These are phyloP conservation scores for Hyphopichia khmerensis DNA, from an alignment of 1,139 yeast genomes.

Conservation along the genomic window DNA sequence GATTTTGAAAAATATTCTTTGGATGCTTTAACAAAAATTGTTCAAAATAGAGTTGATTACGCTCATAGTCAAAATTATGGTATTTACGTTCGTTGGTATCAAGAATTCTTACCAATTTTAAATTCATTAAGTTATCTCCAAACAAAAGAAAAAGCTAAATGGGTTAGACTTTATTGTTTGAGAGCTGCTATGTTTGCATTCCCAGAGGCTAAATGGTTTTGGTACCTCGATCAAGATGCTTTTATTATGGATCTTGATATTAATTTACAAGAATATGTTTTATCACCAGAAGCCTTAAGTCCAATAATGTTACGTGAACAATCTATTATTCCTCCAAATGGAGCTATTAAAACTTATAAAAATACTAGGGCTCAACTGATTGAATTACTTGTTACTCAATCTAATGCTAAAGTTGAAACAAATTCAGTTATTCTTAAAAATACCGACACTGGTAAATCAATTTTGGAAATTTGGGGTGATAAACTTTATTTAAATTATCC, in stretches of 20 bases:
- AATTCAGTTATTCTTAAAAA: slow-evolving; percentile 69
- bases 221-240: slow-evolving; percentile 79
- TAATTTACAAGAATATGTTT: slow-evolving; percentile 55
- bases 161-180: slow-evolving; percentile 60
- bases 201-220: slow-evolving; percentile 79
- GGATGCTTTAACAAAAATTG: slow-evolving; percentile 60
- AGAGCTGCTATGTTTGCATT: slow-evolving; percentile 87
- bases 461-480: slow-evolving; percentile 77
- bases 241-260: slow-evolving; percentile 65
- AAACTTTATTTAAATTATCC: slow-evolving; percentile 64
- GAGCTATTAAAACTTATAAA: slow-evolving; percentile 69
- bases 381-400: slow-evolving; percentile 66
- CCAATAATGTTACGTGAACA: slow-evolving; percentile 62
- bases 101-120: slow-evolving; percentile 69
- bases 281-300: slow-evolving; percentile 56
- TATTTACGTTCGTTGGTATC: slow-evolving; percentile 75
- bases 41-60: slow-evolving; percentile 80
- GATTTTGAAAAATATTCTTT: slow-evolving; percentile 70
- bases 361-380: slow-evolving; percentile 54
- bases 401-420: slow-evolving; percentile 57
- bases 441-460: slow-evolving; percentile 59
- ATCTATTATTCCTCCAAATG: slow-evolving; percentile 67
- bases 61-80: slow-evolving; percentile 77
- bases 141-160: slow-evolving; percentile 38
- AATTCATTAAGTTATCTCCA: slow-evolving; percentile 41